Conservation (phyloP, 2,329 filamentous ascomycete genomes). For the Colletotrichum simmondsii region DNA sequence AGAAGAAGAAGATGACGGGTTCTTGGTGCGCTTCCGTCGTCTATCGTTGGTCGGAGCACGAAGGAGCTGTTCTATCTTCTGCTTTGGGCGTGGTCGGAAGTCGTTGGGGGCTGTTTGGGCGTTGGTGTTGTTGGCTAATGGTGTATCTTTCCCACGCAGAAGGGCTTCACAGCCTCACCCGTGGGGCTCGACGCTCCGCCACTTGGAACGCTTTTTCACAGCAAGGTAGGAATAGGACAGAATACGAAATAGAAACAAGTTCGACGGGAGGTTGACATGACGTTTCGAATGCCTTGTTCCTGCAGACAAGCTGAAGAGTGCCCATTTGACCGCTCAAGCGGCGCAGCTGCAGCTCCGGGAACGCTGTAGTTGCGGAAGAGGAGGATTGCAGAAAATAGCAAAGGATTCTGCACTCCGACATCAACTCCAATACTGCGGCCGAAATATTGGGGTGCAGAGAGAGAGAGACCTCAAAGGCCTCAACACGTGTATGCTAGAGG, state of each 20-base stretch:
- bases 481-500: background rate
- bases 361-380: background rate
- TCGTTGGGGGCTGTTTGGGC: background rate
- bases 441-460: conserved; percentile 8
- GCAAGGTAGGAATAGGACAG: background rate
- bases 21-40: background rate
- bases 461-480: background rate
- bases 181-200: conserved; percentile 1
- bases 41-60: background rate
- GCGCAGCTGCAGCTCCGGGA: background rate
- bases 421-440: conserved; percentile 1
- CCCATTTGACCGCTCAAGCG: background rate
- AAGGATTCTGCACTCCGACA: background rate
- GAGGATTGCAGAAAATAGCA: background rate
- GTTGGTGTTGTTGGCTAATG: background rate
- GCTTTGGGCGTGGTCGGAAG: background rate
- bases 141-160: background rate
- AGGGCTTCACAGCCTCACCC: conserved; percentile 29
- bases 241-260: background rate
- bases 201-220: background rate
- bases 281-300: conserved; percentile 5
- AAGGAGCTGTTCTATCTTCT: background rate
- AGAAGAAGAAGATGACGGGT: too few species aligned
- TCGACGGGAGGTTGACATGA: background rate
- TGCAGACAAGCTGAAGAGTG: conserved; percentile 9